Evolutionary conservation across 495 filamentous ascomycete species (phyloP).

Genomic region (Neurospora africana): DNA sequence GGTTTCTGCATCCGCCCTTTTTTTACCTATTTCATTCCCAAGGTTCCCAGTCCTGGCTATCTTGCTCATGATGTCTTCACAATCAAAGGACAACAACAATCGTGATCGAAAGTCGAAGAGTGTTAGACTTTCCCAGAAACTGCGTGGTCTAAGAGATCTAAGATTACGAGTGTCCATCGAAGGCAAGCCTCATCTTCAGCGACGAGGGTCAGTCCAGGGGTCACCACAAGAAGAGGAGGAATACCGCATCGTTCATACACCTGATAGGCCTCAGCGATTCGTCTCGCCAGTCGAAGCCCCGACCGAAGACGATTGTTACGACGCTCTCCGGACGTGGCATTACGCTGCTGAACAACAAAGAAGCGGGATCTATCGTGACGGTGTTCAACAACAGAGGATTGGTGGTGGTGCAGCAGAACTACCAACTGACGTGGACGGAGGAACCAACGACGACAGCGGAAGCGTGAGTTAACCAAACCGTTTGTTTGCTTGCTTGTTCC

Average conservation of each 20-base stretch:
- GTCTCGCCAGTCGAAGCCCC: conserved; percentile 12
- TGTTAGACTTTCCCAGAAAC: conserved; percentile 9
- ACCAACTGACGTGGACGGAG: not conserved
- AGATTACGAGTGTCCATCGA: not conserved
- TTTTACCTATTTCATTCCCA: not conserved
- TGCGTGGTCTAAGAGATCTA: conserved; percentile 8
- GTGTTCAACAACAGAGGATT: not conserved
- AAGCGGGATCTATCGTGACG: not conserved
- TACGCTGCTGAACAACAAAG: not conserved
- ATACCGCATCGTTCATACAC: conserved; percentile 20
- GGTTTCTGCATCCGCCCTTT: not conserved
- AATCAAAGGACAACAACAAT: not conserved
- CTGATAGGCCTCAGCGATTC: conserved; percentile 12
- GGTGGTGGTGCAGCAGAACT: not conserved
- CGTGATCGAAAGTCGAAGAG: conserved; percentile 1
- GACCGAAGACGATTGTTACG: conserved; percentile 17
- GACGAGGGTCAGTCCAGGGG: not conserved
- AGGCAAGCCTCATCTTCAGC: not conserved
- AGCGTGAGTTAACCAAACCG: not conserved
- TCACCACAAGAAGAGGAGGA: not conserved
- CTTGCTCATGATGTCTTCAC: not conserved
- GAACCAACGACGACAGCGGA: not conserved
- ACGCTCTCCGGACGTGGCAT: conserved; percentile 17
- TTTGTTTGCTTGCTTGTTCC: not conserved
- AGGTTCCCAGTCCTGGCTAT: not conserved